A percentile compares a stretch with the other conserved stretches of the same genome.
These are phyloP conservation scores for Dipteronia dyeriana DNA, from an alignment of 345 rosid genomes.

Conservation along the genomic window DNA sequence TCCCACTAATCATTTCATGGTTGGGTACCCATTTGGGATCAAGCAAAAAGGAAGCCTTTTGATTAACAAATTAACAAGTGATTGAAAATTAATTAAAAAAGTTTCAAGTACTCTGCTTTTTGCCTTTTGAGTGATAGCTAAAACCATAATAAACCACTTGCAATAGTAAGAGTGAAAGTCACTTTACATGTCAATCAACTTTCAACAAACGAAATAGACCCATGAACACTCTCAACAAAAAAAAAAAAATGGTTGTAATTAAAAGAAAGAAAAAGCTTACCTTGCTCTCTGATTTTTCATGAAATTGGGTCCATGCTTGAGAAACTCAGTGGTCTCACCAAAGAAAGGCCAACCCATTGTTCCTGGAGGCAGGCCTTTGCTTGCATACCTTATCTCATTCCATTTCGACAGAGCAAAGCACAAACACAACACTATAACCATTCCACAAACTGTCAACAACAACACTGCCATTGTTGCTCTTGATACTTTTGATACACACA, in stretches of 20 bases:
- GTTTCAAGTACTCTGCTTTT: conserved; percentile 7
- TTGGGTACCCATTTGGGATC: conserved; percentile 8
- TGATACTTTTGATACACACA: background rate
- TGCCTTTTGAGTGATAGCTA: conserved; percentile 11
- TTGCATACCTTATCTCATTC: conserved; percentile 61
- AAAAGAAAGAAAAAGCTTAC: conserved; percentile 29
- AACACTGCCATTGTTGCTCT: conserved; percentile 43
- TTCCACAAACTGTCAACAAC: conserved; percentile 28
- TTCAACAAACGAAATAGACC: conserved; percentile 9
- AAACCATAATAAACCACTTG: conserved; percentile 5
- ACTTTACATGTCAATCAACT: conserved; percentile 14
- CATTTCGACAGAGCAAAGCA: conserved; percentile 68
- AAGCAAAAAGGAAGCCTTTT: background rate
- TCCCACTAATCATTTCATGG: conserved; percentile 12
- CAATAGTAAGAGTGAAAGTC: background rate
- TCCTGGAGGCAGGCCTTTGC: conserved; percentile 60
- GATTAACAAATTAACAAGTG: conserved; percentile 9
- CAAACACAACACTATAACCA: conserved; percentile 35
- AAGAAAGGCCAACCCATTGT: conserved; percentile 94
- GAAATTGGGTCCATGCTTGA: conserved; percentile 76
- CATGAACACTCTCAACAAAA: conserved; percentile 2
- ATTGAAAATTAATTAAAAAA: background rate
- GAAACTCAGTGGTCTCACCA: conserved; percentile 81
- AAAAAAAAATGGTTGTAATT: conserved; percentile 50
- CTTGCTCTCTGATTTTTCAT: conserved; percentile 70